Conservation (phyloP, 2,329 filamentous ascomycete genomes). For the Lachnellula subtilissima region DNA sequence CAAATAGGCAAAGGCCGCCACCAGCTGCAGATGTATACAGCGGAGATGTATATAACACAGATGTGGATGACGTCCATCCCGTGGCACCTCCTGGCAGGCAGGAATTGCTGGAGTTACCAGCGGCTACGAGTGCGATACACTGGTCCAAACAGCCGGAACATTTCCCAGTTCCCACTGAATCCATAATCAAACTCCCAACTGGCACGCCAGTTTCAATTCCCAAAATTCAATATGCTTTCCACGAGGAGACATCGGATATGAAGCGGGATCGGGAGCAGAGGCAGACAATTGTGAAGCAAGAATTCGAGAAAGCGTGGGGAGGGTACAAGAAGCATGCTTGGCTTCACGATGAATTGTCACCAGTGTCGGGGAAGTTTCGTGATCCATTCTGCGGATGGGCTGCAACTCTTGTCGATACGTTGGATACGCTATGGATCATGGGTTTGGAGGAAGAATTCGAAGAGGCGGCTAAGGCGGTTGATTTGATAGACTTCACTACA, state of each 20-base stretch:
- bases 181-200: constrained; percentile 71
- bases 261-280: constrained; percentile 61
- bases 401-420: constrained; percentile 75
- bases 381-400: constrained; percentile 93
- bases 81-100: constrained; percentile 27
- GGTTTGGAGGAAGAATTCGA: constrained; percentile 74
- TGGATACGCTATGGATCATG: constrained; percentile 88
- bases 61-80: constrained; percentile 22
- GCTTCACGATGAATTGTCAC: constrained; percentile 80
- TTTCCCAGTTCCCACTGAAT: constrained; percentile 68
- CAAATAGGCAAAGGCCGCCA: constrained; percentile 21
- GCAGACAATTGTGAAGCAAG: constrained; percentile 62
- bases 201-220: constrained; percentile 67
- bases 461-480: constrained; percentile 65
- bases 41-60: constrained; percentile 4
- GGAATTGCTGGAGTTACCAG: constrained; percentile 15
- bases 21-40: constrained; percentile 8
- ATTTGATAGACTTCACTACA: constrained; percentile 77
- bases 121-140: constrained; percentile 42
- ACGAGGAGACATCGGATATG: constrained; percentile 54
- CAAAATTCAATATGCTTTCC: constrained; percentile 70
- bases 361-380: constrained; percentile 60
- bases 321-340: constrained; percentile 78
- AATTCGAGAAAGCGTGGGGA: constrained; percentile 74
- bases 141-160: constrained; percentile 73